These are phyloP conservation scores for Thyridium curvatum DNA, from an alignment of 2,329 filamentous ascomycete genomes.

Conservation along the genomic window DNA sequence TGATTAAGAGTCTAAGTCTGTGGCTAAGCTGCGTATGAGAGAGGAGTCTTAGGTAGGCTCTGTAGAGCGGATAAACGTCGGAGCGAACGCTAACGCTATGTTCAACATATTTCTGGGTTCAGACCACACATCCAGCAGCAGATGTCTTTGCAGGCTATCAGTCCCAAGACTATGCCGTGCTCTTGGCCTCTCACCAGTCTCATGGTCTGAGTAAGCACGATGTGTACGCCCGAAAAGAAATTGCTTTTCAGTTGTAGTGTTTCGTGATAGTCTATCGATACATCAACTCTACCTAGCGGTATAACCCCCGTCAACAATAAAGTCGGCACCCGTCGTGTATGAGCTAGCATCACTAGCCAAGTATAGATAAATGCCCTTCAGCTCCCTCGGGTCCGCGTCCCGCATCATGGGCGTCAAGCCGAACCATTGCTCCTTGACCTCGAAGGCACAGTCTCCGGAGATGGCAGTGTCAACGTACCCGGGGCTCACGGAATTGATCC, in stretches of 20 bases:
- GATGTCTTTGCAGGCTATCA: too few species aligned
- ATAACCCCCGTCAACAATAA: slow-evolving; percentile 22
- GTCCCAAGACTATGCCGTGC: too few species aligned
- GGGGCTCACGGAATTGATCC: slow-evolving; percentile 23
- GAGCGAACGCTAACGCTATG: too few species aligned
- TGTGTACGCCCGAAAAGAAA: too few species aligned
- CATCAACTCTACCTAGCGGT: slow-evolving; percentile 4
- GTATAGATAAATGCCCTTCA: slow-evolving; percentile 23
- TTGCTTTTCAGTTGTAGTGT: not conserved
- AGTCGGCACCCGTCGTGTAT: slow-evolving; percentile 23
- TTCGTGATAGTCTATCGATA: not conserved
- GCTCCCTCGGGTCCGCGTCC: slow-evolving; percentile 20
- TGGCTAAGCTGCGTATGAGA: too few species aligned
- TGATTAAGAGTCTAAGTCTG: too few species aligned
- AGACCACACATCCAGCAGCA: too few species aligned
- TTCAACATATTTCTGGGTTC: too few species aligned
- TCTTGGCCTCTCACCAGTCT: too few species aligned
- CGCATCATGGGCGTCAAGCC: slow-evolving; percentile 20
- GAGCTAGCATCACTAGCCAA: slow-evolving; percentile 22
- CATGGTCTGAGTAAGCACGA: too few species aligned
- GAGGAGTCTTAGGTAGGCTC: too few species aligned
- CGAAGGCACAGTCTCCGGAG: slow-evolving; percentile 21
- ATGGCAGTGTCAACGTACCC: slow-evolving; percentile 31
- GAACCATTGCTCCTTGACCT: slow-evolving; percentile 26
- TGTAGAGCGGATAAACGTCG: too few species aligned